Base-by-base conservation (phyloP, 768 basidiomycete genomes). In the Russula vinacea region DNA sequence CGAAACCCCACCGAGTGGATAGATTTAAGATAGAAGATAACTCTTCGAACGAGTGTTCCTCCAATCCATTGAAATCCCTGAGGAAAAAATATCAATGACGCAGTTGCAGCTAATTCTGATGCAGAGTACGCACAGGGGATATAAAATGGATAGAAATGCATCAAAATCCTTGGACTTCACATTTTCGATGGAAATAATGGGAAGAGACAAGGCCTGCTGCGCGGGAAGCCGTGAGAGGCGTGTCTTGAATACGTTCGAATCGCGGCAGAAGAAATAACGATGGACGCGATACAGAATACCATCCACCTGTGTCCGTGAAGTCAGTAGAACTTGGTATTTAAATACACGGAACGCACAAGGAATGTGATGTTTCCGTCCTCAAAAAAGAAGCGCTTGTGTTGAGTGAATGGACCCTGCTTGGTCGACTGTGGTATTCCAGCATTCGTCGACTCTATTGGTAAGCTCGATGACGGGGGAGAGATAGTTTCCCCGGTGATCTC, bases 191-290 rank as follows among this genome's bases (percentile, higher is more conserved):
- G 45, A 49, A 24, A 67, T 24, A 3, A 63, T n/a, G n/a, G 50
- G 55, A 13, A 24, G 14, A 3, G 29, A 35, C 3, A 29, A 2
- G 10, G 9, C 47, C n/a, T 57, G 29, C 22, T 51, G 55, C 3
- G 39, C 4, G 4, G 49, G 33, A 32, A 63, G 49, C 17, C 45
- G 55, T 26, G 50, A 58, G 32, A 63, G 62, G 10, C 58, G 49
- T 17, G 35, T 39, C 39, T 11, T 39, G 44, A 64, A 64, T 16
- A 56, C 33, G 32, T 39, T 60, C 52, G 63, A 64, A 50, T 64
- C 63, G 6, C 66, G 66, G 24, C 52, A 58, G 58, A 67, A 56
- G 42, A 64, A 67, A 56, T 67, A 67, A 33, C 66, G 66, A 47
- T 67, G 62, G 29, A 67, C 66, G 29, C 58, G 44, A 52, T 67